Evolutionary conservation across 2,329 filamentous ascomycete genomes (phyloP).

Genomic region (Didymosphaeria variabile): DNA sequence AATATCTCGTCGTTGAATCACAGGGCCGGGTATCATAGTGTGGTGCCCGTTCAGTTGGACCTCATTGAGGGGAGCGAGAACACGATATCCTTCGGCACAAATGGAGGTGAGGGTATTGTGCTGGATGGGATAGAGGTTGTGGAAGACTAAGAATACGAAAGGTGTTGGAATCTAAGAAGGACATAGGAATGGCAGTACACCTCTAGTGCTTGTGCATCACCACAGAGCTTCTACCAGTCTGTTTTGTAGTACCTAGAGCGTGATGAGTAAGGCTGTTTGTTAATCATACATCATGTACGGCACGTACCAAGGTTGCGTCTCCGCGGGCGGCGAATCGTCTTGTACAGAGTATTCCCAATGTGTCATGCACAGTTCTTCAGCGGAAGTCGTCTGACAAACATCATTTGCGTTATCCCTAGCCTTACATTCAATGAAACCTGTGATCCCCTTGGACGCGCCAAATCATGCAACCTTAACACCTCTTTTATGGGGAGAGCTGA

Average conservation of each 20-base stretch:
- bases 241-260: not conserved
- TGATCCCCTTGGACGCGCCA: not conserved
- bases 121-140: slow-evolving; percentile 30
- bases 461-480: not conserved
- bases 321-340: not conserved
- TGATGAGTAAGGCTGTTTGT: not conserved
- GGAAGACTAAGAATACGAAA: slow-evolving; percentile 19
- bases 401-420: not conserved
- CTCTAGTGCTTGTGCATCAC: not conserved
- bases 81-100: slow-evolving; percentile 47
- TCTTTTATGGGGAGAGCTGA: not conserved
- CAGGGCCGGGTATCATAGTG: slow-evolving; percentile 48
- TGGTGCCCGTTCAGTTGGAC: slow-evolving; percentile 46
- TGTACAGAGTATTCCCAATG: not conserved
- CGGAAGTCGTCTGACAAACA: not conserved
- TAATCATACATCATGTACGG: not conserved
- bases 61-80: slow-evolving; percentile 45
- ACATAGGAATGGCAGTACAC: not conserved
- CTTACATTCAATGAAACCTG: not conserved
- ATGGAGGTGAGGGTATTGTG: slow-evolving; percentile 28
- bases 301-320: not conserved
- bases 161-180: not conserved
- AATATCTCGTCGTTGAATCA: slow-evolving; percentile 52
- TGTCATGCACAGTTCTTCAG: not conserved
- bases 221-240: not conserved